Evolutionary conservation across 306 rosid genomes (phyloP), one percentile per base, ranked within the genome.

Genomic region (Rubus idaeus): DNA sequence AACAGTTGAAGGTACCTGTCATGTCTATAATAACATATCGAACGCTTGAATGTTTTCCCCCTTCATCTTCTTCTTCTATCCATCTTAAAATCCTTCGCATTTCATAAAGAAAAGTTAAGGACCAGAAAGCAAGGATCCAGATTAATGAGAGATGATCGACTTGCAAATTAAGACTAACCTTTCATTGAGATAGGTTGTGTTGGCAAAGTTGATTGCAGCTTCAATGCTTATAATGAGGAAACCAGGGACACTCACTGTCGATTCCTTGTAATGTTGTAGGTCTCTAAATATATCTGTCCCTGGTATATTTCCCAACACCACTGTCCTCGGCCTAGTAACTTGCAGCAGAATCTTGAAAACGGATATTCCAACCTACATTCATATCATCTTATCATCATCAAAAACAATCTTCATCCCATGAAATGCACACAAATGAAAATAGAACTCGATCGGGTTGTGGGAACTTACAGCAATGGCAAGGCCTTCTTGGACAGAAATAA

Each of bases 131-230:
- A 30, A 30, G 2, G 47, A 40, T 40, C 47, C 21, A 64, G 10
- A 40, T 10, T 11, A 67, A 42, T 65, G 37, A 67, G 35, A 5
- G 35, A 30, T 30, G 35, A 6, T 41, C 7, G 16, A 10, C 35
- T 35, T n/a, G 52, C 51, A 66, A 66, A 35, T 8, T 5, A 8
- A 5, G 46, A 70, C 85, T 35, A 80, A 87, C 97, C 98, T 90
- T 72, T 95, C 99, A 39, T 89, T 95, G 49, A 95, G 97, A 81
- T 95, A 95, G 30, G 91, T 86, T 70, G 85, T 84, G 83, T 95
- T 95, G 8, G 99, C 91, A 70, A 95, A 95, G 84, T 91, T 95
- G 86, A 95, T 88, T 9, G 99, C 91, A 85, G 99, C 95, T 81
- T 92, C 97, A n/a, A 95, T 87, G 86, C 97, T 85, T 68, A 95